Percentiles rank a stretch among this genome's conserved stretches.
These are phyloP conservation scores for Vishniacozyma victoriae DNA, from an alignment of 768 basidiomycete genomes.

Conservation along the genomic window DNA sequence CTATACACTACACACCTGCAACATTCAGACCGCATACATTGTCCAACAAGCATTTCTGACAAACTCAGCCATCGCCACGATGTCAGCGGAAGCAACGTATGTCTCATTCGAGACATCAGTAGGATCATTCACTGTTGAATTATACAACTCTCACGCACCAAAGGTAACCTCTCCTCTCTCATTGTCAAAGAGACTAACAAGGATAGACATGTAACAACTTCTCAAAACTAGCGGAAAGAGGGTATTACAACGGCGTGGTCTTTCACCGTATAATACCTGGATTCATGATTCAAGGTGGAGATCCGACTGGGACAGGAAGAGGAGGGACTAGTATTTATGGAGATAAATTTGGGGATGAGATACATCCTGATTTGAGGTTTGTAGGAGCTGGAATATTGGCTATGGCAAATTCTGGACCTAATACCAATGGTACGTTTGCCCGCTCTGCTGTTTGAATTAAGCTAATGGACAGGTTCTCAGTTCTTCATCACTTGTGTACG, in stretches of 20 bases:
- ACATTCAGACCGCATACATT: too few relatives aligned
- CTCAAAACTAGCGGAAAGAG: slow-evolving; percentile 76
- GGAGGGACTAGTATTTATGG: slow-evolving; percentile 55
- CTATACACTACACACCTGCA: too few relatives aligned
- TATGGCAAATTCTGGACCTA: slow-evolving; percentile 51
- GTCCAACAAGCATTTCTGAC: too few relatives aligned
- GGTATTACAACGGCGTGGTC: slow-evolving; percentile 83
- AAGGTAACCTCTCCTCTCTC: slow-evolving; percentile 48
- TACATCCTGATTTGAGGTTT: slow-evolving; percentile 83
- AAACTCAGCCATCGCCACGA: too few relatives aligned
- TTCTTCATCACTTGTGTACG: slow-evolving; percentile 46
- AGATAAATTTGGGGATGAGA: slow-evolving; percentile 75
- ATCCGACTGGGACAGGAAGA: slow-evolving; percentile 90
- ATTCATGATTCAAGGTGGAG: slow-evolving; percentile 94
- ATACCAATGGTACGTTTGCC: slow-evolving; percentile 49
- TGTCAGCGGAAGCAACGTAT: slow-evolving; percentile 20
- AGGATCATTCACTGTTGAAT: slow-evolving; percentile 65
- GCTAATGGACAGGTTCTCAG: slow-evolving; percentile 34
- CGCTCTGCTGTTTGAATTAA: neutral
- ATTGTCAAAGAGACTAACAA: neutral
- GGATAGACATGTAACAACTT: slow-evolving; percentile 90
- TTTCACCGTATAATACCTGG: slow-evolving; percentile 92
- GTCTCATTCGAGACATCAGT: slow-evolving; percentile 46
- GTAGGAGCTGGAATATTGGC: slow-evolving; percentile 87
- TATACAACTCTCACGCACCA: slow-evolving; percentile 90